These are phyloP conservation scores for Candida cerambycidarum DNA, from an alignment of 805 yeast genomes.

Conservation along the genomic window DNA sequence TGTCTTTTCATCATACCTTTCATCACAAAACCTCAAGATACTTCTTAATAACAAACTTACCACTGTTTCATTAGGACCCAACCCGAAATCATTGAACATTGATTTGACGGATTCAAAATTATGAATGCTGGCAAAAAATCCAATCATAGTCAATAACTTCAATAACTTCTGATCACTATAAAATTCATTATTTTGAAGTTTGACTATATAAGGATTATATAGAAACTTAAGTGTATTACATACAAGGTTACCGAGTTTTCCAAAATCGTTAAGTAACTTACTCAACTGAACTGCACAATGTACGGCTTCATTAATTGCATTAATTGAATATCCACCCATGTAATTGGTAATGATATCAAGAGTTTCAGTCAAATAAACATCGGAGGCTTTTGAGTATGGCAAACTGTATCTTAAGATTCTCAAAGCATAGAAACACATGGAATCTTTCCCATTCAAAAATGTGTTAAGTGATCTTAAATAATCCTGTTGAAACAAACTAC, in stretches of 20 bases:
- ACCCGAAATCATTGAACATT: slow-evolving; percentile 31
- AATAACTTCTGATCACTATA: slow-evolving; percentile 47
- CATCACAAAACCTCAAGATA: slow-evolving; percentile 53
- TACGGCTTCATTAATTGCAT: slow-evolving; percentile 71
- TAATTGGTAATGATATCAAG: slow-evolving; percentile 53
- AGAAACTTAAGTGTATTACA: not conserved
- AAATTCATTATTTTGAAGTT: slow-evolving; percentile 14
- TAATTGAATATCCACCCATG: slow-evolving; percentile 58
- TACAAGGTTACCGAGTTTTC: slow-evolving; percentile 45
- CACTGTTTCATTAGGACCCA: slow-evolving; percentile 54
- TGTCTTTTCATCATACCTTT: slow-evolving; percentile 28
- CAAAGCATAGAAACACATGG: slow-evolving; percentile 49
- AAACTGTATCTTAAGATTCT: slow-evolving; percentile 54
- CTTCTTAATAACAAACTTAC: slow-evolving; percentile 58
- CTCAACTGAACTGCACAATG: slow-evolving; percentile 66
- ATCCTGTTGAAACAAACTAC: slow-evolving; percentile 58
- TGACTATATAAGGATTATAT: slow-evolving; percentile 19
- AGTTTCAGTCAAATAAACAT: slow-evolving; percentile 48
- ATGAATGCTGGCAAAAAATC: slow-evolving; percentile 71
- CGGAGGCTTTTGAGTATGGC: slow-evolving; percentile 47
- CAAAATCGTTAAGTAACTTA: slow-evolving; percentile 42
- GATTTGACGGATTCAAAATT: slow-evolving; percentile 49
- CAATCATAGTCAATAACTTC: slow-evolving; percentile 61
- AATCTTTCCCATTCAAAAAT: slow-evolving; percentile 47
- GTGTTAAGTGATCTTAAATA: slow-evolving; percentile 68